Base-by-base conservation (phyloP, 495 filamentous ascomycete species). In the Penicillium soppii region DNA sequence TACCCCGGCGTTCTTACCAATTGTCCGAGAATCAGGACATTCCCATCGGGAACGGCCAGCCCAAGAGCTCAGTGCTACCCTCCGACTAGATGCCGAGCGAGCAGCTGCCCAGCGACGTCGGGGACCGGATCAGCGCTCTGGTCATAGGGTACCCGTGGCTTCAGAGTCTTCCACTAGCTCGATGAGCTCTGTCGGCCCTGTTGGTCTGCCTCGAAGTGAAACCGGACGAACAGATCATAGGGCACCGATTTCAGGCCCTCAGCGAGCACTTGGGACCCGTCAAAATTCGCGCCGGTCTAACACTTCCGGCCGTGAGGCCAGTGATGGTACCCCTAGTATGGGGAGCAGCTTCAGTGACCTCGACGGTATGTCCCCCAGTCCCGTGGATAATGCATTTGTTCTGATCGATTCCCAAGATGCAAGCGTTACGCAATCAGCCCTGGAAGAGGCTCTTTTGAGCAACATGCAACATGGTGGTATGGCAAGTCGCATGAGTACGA, bases 291-390 rank as follows among this genome's bases (percentile, higher is more conserved):
- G 72, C 12, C 71, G 68, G 32, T 81, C 79, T 43, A 71, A 44
- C 10, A 37, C 76, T 9, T 79, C 76, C 23, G 80, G 73, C 12
- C 77, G 82, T 43, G 86, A 90, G 32, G 79, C 83, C 5, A 95
- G 90, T 58, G 91, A 95, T 52, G 91, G 85, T 3, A 91, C 89
- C 2, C 94, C 91, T 0, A 98, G 95, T 57, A 97, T 97, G 88
- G 91, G 92, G 1, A 96, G 91, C 63, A 96, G 92, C 65, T 98
- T 95, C 63, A 96, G 92, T 67, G 94, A 98, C 73, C 75, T 98
- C 22, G 95, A 97, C 68, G 91, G 90, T 92, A 77, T 54, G 77
- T 69, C 30, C n/a, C 7, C 7, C 25, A 15, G 23, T 0, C 37
- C 47, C 13, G 37, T 22, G 16, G 47, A 41, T 37, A 52, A 37